These are phyloP conservation scores for Rhizophagus prolifer DNA, from an alignment of 192 early-diverging fungal species.

Conservation along the genomic window DNA sequence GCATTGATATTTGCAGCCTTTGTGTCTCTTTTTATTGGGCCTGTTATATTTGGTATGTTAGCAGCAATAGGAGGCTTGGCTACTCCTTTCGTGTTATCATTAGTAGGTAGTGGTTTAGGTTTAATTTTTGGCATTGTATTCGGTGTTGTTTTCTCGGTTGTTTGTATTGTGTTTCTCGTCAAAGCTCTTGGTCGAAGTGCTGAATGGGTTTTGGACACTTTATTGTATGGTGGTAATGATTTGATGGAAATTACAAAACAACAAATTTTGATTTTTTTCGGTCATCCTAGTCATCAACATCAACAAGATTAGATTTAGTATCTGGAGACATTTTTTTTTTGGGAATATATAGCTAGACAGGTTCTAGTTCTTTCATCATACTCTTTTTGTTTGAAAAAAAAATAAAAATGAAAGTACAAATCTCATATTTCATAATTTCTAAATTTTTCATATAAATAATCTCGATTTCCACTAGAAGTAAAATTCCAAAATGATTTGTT, in stretches of 20 bases:
- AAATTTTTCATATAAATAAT: slow-evolving; percentile 27
- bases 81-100: slow-evolving; percentile 11
- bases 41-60: slow-evolving; percentile 29
- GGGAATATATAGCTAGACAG: not conserved
- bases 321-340: not conserved
- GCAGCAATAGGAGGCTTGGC: slow-evolving; percentile 27
- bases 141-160: slow-evolving; percentile 2
- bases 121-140: slow-evolving; percentile 23
- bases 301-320: not conserved
- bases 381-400: not conserved
- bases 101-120: slow-evolving; percentile 5
- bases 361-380: not conserved
- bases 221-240: slow-evolving; percentile 24
- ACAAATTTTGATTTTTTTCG: not conserved
- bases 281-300: not conserved
- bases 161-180: slow-evolving; percentile 22
- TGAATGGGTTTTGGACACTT: slow-evolving; percentile 31
- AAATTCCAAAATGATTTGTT: not conserved
- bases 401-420: not conserved
- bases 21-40: slow-evolving; percentile 24
- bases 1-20: slow-evolving; percentile 19
- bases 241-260: slow-evolving; percentile 19
- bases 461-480: not conserved
- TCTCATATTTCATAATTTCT: slow-evolving; percentile 26
- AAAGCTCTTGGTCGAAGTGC: slow-evolving; percentile 12